Evolutionary conservation across 176 grass and related monocot species (phyloP), one percentile per base, ranked within the genome.

Genomic region (Raddia distichophylla): DNA sequence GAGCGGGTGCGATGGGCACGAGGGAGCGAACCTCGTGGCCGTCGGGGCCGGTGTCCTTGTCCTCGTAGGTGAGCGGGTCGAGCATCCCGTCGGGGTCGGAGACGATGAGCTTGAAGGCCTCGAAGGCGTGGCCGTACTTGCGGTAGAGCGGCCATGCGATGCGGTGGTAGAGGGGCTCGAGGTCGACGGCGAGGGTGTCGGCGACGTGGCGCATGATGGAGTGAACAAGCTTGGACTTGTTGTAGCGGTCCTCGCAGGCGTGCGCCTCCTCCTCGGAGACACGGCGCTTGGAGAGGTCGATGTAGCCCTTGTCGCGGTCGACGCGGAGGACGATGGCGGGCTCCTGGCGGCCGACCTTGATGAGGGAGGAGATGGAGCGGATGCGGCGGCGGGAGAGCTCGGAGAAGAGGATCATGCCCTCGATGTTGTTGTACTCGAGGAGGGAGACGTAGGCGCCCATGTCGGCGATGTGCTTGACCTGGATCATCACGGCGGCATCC

Each of bases 141-240:
- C 94, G 89, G 86, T 93, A 97, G 45, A 97, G 86, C 5, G 94
- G 94, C 94, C 94, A 97, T 2, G 82, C 91, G 60, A 97, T 84
- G 63, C 89, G 82, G 48, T 86, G 75, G 73, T 94, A 94, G 56
- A 94, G 92, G 35, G 90, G 89, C 83, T 94, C 86, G 40, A 94
- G 86, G 73, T 91, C 89, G 69, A 94, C 49, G 48, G 47, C 84
- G 3, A 91, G 89, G 63, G 96, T 99, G 71, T 99, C 96, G 18
- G 96, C 96, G 59, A 95, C 96, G 62, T 99, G 96, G 37, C 94
- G 94, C 94, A 97, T 97, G 77, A 97, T 97, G 58, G 94, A 97
- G 88, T 97, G 94, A 5, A 97, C 91, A 13, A 97, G 91, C 89
- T 97, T 97, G 54, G 87, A 40, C 37, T 40, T 40, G 37, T 40